A percentile compares a stretch with the other conserved stretches of the same genome.
Conservation (phyloP, 2,329 filamentous ascomycete species). For the Sporothrix phasma region DNA sequence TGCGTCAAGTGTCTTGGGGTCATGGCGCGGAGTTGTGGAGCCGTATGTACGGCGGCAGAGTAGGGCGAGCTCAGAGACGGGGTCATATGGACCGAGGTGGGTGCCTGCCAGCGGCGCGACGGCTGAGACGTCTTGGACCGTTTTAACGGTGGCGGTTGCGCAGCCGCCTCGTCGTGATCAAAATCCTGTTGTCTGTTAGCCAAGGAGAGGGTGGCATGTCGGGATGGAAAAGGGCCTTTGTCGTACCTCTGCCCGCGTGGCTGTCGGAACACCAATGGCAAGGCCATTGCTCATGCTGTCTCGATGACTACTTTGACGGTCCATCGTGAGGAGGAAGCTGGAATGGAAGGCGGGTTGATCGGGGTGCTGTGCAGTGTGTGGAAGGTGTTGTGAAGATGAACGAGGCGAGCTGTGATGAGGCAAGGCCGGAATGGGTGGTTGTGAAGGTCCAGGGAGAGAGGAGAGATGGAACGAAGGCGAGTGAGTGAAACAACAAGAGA, state of each 20-base stretch:
- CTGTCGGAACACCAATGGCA: not conserved
- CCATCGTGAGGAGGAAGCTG: not conserved
- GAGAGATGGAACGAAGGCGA: not conserved
- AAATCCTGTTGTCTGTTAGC: not conserved
- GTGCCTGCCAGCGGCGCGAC: not conserved
- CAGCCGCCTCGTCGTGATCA: no score
- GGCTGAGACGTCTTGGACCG: conserved; percentile 10
- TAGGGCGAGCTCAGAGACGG: conserved; percentile 8
- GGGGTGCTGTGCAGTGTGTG: not conserved
- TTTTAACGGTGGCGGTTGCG: conserved; percentile 9
- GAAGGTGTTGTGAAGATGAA: not conserved
- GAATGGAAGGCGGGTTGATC: not conserved
- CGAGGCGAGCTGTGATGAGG: not conserved
- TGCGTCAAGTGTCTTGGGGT: not conserved
- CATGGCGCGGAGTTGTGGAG: not conserved
- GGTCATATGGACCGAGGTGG: not conserved
- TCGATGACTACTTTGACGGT: not conserved
- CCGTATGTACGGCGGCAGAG: not conserved
- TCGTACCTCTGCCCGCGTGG: not conserved
- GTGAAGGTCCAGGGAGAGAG: not conserved
- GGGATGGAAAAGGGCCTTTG: not conserved
- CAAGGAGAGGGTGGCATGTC: no score
- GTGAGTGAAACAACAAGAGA: no score
- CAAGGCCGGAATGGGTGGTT: not conserved
- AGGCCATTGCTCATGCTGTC: not conserved